Conservation (phyloP, 495 filamentous ascomycete genomes). For the Cudoniella acicularis region DNA sequence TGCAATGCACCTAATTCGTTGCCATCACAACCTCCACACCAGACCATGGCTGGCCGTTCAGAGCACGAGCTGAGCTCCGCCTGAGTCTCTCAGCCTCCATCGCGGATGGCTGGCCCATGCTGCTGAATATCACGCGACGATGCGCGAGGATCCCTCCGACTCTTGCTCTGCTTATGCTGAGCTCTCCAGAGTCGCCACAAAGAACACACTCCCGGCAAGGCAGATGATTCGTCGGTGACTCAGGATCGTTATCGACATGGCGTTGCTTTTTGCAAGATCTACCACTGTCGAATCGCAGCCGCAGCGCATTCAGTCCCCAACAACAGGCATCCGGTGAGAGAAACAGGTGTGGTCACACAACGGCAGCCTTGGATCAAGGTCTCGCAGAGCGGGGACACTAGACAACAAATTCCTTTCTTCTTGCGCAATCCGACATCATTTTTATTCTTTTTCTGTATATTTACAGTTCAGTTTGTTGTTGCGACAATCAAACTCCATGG, state of each 20-base stretch:
- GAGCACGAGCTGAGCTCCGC: neutral
- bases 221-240: neutral
- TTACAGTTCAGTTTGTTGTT: neutral
- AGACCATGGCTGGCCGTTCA: neutral
- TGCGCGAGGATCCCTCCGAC: no score
- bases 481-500: conserved; percentile 5
- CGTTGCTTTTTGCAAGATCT: conserved; percentile 6
- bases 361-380: neutral
- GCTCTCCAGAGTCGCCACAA: neutral
- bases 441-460: neutral
- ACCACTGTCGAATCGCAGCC: neutral
- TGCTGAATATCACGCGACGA: neutral
- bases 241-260: conserved; percentile 1
- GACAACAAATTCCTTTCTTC: neutral
- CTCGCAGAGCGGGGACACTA: neutral
- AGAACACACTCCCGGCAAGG: no score
- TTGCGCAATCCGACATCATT: neutral
- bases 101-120: neutral
- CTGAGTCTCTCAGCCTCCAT: conserved; percentile 4
- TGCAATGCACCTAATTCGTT: conserved; percentile 6
- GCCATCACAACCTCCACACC: neutral
- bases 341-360: conserved; percentile 1
- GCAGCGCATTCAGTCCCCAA: neutral
- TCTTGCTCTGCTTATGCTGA: no score
- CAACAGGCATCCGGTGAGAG: neutral